A percentile compares a stretch with the other conserved stretches of the same genome.
phyloP scores from a whole-genome alignment of 495 filamentous ascomycete genomes.

The Apiosordaria backusii region DNA sequence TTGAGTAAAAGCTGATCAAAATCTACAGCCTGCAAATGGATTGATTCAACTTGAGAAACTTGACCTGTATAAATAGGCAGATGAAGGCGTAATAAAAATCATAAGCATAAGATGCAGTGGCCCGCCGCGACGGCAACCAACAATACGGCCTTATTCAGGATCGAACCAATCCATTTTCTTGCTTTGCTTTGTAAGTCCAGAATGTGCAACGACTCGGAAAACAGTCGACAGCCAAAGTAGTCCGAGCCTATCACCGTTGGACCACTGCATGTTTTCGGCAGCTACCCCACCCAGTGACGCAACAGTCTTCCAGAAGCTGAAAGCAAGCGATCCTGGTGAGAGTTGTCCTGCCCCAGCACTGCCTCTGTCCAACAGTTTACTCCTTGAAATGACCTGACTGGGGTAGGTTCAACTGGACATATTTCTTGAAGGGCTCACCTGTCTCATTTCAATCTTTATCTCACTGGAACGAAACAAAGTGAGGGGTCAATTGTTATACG shows the following conservation, averaged over 20 bases:
- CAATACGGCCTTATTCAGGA: not conserved
- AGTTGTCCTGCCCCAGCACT: conserved; percentile 12
- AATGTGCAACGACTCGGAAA: not conserved
- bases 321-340: not conserved
- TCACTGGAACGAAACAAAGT: not conserved
- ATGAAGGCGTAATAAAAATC: too few relatives aligned
- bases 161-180: not conserved
- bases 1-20: not conserved
- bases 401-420: not conserved
- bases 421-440: not conserved
- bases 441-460: not conserved
- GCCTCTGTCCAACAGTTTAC: conserved; percentile 2
- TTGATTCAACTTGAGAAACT: conserved; percentile 52
- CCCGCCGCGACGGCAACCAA: not conserved
- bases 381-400: not conserved
- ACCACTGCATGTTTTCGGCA: not conserved
- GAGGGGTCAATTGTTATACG: not conserved
- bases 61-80: conserved; percentile 20
- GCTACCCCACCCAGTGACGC: conserved; percentile 15
- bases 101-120: too few relatives aligned
- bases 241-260: conserved; percentile 4
- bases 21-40: conserved; percentile 48
- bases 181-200: not conserved
- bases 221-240: not conserved
- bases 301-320: not conserved